phyloP scores from a whole-genome alignment of 164 flowering plant species.

The Brasenia schreberi region DNA sequence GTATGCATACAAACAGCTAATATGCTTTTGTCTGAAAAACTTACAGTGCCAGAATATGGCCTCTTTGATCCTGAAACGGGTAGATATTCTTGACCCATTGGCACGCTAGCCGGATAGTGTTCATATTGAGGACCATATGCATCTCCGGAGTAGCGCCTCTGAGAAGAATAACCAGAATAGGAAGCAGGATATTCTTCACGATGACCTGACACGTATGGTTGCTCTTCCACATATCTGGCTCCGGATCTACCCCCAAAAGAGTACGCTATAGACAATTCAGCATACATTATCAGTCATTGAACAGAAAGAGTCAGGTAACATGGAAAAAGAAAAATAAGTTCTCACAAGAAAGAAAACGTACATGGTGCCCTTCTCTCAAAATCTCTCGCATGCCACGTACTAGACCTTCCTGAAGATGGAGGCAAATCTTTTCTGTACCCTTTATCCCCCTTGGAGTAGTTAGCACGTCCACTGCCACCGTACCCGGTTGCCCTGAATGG shows the following conservation, averaged over 20 bases:
- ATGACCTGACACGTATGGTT: conserved; percentile 7
- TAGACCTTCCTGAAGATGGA: conserved; percentile 7
- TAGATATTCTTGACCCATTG: conserved; percentile 9
- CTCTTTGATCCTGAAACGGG: conserved; percentile 12
- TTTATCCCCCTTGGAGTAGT: conserved; percentile 8
- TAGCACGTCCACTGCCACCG: conserved; percentile 2
- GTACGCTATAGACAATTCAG: conserved; percentile 5
- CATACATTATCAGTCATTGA: not conserved
- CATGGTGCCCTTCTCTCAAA: conserved; percentile 8
- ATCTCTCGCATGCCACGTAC: conserved; percentile 7
- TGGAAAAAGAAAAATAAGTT: not conserved
- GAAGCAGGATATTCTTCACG: conserved; percentile 8
- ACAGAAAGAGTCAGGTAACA: not conserved
- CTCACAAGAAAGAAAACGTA: conserved; percentile 7
- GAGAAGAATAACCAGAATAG: conserved; percentile 9
- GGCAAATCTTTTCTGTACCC: conserved; percentile 6
- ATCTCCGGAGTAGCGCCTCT: conserved; percentile 10
- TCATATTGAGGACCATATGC: conserved; percentile 10
- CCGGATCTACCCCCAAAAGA: conserved; percentile 8
- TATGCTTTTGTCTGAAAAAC: conserved; percentile 2
- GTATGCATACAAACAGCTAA: not conserved
- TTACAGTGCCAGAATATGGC: conserved; percentile 11
- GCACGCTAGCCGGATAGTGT: conserved; percentile 6
- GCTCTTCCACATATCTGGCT: conserved; percentile 12
- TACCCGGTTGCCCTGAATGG: conserved; percentile 6